Percentiles rank a stretch among this genome's conserved stretches.
Evolutionary conservation across 73 alveolate species (phyloP).

Genomic region (Paramecium sexaurelia): DNA sequence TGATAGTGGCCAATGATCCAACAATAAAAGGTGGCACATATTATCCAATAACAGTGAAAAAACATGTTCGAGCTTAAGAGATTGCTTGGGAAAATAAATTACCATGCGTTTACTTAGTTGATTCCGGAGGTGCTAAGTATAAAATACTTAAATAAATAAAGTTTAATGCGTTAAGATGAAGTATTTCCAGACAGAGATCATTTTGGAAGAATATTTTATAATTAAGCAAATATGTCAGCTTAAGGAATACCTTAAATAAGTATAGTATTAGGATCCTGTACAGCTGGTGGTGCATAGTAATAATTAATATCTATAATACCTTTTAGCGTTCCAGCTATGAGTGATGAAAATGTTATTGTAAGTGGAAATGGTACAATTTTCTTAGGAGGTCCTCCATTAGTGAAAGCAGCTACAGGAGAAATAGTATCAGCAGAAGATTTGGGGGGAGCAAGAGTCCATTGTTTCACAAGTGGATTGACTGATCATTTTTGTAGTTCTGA

Average conservation of each 20-base stretch:
- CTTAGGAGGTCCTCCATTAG: slow-evolving; percentile 98
- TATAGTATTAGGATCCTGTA: slow-evolving; percentile 92
- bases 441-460: slow-evolving; percentile 96
- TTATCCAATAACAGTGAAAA: slow-evolving; percentile 94
- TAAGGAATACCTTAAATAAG: slow-evolving; percentile 86
- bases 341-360: slow-evolving; percentile 95
- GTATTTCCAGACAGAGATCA: slow-evolving; percentile 95
- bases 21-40: slow-evolving; percentile 95
- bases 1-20: slow-evolving; percentile 94
- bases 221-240: slow-evolving; percentile 88
- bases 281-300: slow-evolving; percentile 98
- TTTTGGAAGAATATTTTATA: slow-evolving; percentile 95
- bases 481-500: slow-evolving; percentile 93
- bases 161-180: slow-evolving; percentile 70
- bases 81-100: slow-evolving; percentile 94
- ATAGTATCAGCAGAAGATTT: slow-evolving; percentile 89
- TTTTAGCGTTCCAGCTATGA: slow-evolving; percentile 94
- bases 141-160: not conserved
- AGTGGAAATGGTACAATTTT: slow-evolving; percentile 94
- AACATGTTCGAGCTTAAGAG: slow-evolving; percentile 96
- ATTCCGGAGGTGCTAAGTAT: slow-evolving; percentile 96
- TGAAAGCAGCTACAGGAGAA: slow-evolving; percentile 97
- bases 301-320: not conserved
- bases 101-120: slow-evolving; percentile 96
- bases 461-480: slow-evolving; percentile 90